Base-by-base conservation (phyloP, 768 basidiomycete species). In the Leucocoprinus sp. region DNA sequence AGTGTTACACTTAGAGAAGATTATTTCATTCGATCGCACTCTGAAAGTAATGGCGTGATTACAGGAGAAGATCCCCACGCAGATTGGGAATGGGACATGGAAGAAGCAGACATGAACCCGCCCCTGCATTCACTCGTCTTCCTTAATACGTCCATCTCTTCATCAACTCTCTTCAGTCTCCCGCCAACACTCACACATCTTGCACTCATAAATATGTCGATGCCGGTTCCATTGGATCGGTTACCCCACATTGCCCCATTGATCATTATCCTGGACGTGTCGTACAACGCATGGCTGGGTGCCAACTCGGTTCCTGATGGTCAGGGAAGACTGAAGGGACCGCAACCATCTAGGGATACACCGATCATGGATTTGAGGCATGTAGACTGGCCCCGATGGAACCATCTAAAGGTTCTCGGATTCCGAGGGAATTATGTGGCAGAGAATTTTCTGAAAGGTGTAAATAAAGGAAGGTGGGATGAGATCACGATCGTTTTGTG, bases 181-280 rank as follows among this genome's bases (percentile, higher is more conserved):
- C 84, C 84, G 1, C 74, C 74, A 8, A 84, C 83, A 3, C 60
- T 87, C 36, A 83, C 80, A 1, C 75, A 69, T 39, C 64, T 87
- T 34, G 76, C 74, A 15, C 69, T 86, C 21, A 53, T 86, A 50
- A 64, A 74, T 36, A 58, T 85, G 26, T 63, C 71, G 1, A 46
- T 62, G 5, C 64, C 71, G 0, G 59, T 80, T 14, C 64, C 77
- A 1, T 55, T 88, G 15, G 71, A 78, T 50, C 68, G 78, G 50
- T 61, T 88, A 28, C 76, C 82, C 0, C 63, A 60, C 8, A 56
- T 72, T 11, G 82, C 80, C 51, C 85, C 84, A 0, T 58, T 80
- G n/a, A 62, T 88, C 21, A 63, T 72, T 17, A 55, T 80, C 19
- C 59, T 87, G 26, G 84, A 87, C 55, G 57, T 88, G 37, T 88